Evolutionary conservation across 192 early-diverging fungal species (phyloP).

Genomic region (Entomortierella beljakovae): DNA sequence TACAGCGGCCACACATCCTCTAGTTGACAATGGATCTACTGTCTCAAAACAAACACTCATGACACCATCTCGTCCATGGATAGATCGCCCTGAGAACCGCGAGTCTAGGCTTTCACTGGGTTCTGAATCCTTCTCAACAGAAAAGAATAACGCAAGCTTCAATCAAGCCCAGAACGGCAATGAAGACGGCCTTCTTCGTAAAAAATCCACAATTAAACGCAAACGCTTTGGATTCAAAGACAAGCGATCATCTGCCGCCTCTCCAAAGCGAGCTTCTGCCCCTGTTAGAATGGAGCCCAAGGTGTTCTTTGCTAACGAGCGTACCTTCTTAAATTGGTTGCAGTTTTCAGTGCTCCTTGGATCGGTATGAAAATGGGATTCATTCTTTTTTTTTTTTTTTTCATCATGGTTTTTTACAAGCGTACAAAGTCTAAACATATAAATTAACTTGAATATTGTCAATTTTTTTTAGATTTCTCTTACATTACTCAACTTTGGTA

Average conservation of each 20-base stretch:
- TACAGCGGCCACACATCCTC: slow-evolving; percentile 31
- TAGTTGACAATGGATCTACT: slow-evolving; percentile 21
- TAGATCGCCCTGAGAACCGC: slow-evolving; percentile 36
- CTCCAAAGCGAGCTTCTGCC: slow-evolving; percentile 55
- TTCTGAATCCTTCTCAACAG: slow-evolving; percentile 22
- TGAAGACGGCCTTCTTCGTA: slow-evolving; percentile 31
- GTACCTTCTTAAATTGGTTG: slow-evolving; percentile 88
- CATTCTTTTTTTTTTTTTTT: not conserved
- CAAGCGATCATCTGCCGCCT: slow-evolving; percentile 16
- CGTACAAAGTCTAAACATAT: not conserved
- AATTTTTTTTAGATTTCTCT: slow-evolving; percentile 25
- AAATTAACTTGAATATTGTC: too few relatives aligned
- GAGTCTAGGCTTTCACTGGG: slow-evolving; percentile 29
- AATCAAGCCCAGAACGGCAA: slow-evolving; percentile 1
- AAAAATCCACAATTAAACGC: slow-evolving; percentile 41
- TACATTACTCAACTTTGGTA: slow-evolving; percentile 83
- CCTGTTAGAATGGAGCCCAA: slow-evolving; percentile 86
- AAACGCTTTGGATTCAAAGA: slow-evolving; percentile 47
- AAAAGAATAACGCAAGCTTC: slow-evolving; percentile 23
- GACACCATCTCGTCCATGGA: slow-evolving; percentile 40
- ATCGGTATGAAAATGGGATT: slow-evolving; percentile 36
- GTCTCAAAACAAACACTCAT: slow-evolving; percentile 21
- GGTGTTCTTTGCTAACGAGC: slow-evolving; percentile 89
- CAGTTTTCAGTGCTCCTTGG: slow-evolving; percentile 78
- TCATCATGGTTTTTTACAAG: not conserved